Percentiles rank a stretch among this genome's conserved stretches.
phyloP scores from a whole-genome alignment of 495 filamentous ascomycete genomes.

The Aspergillus funiculosus region DNA sequence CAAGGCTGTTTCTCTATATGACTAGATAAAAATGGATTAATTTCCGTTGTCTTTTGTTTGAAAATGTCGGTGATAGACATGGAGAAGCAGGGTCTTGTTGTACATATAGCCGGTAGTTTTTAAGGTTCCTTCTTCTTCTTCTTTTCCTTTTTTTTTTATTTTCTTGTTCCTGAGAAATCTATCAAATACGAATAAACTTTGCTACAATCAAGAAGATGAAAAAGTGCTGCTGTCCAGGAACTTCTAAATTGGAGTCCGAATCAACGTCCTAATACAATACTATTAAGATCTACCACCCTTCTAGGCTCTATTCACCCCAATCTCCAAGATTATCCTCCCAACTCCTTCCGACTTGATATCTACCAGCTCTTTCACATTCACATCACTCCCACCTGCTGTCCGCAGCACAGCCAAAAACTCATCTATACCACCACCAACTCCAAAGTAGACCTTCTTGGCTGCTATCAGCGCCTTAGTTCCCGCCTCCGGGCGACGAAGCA shows the following conservation, averaged over 20 bases:
- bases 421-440: slow-evolving; percentile 87
- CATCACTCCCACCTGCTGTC: slow-evolving; percentile 48
- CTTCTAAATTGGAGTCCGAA: too few species aligned
- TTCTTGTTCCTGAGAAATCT: too few species aligned
- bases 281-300: not conserved
- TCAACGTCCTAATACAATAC: too few species aligned
- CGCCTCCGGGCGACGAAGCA: slow-evolving; percentile 50
- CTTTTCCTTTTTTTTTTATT: not conserved
- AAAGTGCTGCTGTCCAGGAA: too few species aligned
- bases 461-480: slow-evolving; percentile 66
- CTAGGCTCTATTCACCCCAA: slow-evolving; percentile 17
- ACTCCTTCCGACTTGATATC: slow-evolving; percentile 51
- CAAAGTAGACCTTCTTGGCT: slow-evolving; percentile 93
- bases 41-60: slow-evolving; percentile 14
- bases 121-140: slow-evolving; percentile 4
- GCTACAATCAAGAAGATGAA: too few species aligned
- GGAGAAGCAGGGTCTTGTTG: slow-evolving; percentile 28
- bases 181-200: too few species aligned
- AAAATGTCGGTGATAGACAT: slow-evolving; percentile 25
- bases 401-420: slow-evolving; percentile 68
- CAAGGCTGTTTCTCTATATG: slow-evolving; percentile 40
- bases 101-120: slow-evolving; percentile 35
- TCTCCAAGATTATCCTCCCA: slow-evolving; percentile 42
- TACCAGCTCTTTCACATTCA: slow-evolving; percentile 56
- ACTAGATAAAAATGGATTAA: slow-evolving; percentile 27